Conservation (phyloP, 75 land plant species). For the Pinus albicaulis region DNA sequence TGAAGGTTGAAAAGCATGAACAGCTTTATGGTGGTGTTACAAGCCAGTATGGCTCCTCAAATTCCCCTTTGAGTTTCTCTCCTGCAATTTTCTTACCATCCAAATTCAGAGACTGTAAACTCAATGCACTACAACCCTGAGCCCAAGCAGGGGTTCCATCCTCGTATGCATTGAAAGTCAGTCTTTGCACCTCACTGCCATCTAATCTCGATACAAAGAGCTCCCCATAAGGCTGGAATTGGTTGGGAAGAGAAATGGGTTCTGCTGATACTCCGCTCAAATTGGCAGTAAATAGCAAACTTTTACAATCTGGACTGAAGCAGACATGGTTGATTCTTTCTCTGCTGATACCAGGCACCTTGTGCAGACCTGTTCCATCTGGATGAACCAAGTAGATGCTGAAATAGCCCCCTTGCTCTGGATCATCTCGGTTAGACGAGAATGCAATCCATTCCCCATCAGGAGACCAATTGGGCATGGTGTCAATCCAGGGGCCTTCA, state of each 20-base stretch:
- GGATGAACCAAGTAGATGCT: conserved; percentile 58
- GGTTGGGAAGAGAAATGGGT: conserved; percentile 78
- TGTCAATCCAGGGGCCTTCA: conserved; percentile 80
- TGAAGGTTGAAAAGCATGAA: too few relatives aligned
- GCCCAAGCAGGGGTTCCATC: conserved; percentile 71
- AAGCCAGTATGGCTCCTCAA: conserved; percentile 1
- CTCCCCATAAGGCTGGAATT: conserved; percentile 92
- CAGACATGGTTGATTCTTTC: conserved; percentile 83
- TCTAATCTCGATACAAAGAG: conserved; percentile 56
- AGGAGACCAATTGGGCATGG: conserved; percentile 88
- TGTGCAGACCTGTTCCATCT: conserved; percentile 65
- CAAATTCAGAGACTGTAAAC: background rate
- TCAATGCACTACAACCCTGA: background rate
- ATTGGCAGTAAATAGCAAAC: conserved; percentile 69
- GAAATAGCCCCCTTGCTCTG: conserved; percentile 33
- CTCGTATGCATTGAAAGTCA: conserved; percentile 68
- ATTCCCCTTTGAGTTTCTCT: conserved; percentile 7
- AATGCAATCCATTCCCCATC: conserved; percentile 84
- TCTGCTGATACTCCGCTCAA: conserved; percentile 67
- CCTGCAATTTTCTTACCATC: background rate
- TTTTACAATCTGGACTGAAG: conserved; percentile 63
- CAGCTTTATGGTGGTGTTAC: background rate
- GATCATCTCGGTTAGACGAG: conserved; percentile 69
- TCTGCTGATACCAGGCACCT: conserved; percentile 37
- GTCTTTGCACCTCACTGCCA: conserved; percentile 52